Evolutionary conservation across 2,329 filamentous ascomycete genomes (phyloP).

Genomic region (Metarhizium guizhouense): DNA sequence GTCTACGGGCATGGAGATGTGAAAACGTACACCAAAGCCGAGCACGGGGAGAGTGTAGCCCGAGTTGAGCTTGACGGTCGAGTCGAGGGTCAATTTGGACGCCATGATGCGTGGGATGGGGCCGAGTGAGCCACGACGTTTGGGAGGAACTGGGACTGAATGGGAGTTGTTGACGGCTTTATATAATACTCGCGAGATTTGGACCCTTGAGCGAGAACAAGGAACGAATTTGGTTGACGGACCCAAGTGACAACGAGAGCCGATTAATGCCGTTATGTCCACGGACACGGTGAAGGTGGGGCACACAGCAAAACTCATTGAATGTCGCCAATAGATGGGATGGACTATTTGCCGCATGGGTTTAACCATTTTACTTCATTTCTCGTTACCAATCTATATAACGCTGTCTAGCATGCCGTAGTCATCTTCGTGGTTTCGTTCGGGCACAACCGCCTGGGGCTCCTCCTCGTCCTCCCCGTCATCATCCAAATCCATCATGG

Average conservation of each 20-base stretch:
- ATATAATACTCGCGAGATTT: background rate
- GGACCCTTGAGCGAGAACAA: too few species aligned
- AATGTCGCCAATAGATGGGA: too few species aligned
- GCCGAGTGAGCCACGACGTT: background rate
- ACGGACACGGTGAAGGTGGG: too few species aligned
- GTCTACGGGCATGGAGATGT: background rate
- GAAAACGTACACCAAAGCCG: slow-evolving; percentile 41
- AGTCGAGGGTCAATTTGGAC: slow-evolving; percentile 33
- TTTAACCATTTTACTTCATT: slow-evolving; percentile 1
- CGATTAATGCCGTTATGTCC: too few species aligned
- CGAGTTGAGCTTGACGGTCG: slow-evolving; percentile 43
- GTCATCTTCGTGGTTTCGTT: slow-evolving; percentile 17
- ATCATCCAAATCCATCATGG: slow-evolving; percentile 72
- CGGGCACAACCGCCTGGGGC: slow-evolving; percentile 2
- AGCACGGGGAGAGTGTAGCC: slow-evolving; percentile 43
- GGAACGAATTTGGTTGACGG: too few species aligned
- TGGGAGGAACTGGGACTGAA: slow-evolving; percentile 5
- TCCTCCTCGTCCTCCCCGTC: slow-evolving; percentile 41
- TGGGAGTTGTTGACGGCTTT: background rate
- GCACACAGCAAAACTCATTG: too few species aligned
- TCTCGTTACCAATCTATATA: slow-evolving; percentile 15
- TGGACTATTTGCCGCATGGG: background rate
- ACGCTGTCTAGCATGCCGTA: slow-evolving; percentile 23
- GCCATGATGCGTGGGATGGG: slow-evolving; percentile 31
- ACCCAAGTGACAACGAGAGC: too few species aligned